phyloP scores from a whole-genome alignment of 129 eudicot species.

The Flaveria trinervia region DNA sequence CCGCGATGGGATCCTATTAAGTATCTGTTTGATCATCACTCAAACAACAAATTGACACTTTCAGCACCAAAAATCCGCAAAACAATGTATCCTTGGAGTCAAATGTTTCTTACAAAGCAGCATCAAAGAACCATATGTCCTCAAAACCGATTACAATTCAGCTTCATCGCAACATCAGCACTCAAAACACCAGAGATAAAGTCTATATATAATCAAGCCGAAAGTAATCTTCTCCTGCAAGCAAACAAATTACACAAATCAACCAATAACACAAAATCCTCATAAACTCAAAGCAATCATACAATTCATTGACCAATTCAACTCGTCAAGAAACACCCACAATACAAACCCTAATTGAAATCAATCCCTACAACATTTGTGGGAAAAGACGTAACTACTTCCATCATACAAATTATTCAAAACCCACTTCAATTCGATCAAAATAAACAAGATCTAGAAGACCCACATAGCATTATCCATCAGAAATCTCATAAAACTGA shows the following conservation, averaged over 20 bases:
- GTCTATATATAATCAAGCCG: constrained; percentile 22
- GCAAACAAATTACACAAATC: constrained; percentile 17
- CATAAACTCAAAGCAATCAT: constrained; percentile 6
- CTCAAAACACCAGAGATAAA: constrained; percentile 16
- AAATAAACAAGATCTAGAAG: constrained; percentile 49
- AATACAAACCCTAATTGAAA: constrained; percentile 16
- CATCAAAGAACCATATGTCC: constrained; percentile 27
- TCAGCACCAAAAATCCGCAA: constrained; percentile 10
- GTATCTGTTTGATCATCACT: constrained; percentile 68
- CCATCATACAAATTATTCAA: neutral
- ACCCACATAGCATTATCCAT: constrained; percentile 39
- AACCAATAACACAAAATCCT: constrained; percentile 18
- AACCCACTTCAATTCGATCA: constrained; percentile 24
- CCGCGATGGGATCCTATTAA: constrained; percentile 64
- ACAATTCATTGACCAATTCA: constrained; percentile 26
- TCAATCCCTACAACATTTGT: neutral
- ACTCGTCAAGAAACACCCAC: neutral
- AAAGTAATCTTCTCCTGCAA: constrained; percentile 32
- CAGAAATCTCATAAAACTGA: constrained; percentile 23
- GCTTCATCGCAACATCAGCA: constrained; percentile 29
- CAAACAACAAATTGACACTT: constrained; percentile 23
- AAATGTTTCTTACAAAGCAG: neutral
- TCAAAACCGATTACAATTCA: constrained; percentile 21
- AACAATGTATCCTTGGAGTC: neutral
- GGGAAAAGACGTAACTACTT: neutral